Evolutionary conservation across 495 filamentous ascomycete genomes (phyloP), one percentile per base, ranked within the genome.

Genomic region (Xylaria intraflava): DNA sequence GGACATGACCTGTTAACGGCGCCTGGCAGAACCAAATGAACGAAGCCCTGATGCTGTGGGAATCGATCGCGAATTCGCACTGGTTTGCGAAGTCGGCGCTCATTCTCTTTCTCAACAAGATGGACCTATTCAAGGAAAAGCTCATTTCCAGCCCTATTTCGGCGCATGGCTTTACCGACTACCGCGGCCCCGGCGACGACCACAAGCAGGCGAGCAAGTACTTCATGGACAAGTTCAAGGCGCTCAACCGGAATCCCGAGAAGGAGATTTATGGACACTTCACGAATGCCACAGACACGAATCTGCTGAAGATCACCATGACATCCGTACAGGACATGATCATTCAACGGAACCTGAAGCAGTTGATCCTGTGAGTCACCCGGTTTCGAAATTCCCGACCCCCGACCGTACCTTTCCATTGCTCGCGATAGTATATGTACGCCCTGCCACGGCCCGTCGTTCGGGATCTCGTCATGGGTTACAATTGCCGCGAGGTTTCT

Each of bases 81-180:
- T 98, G 94, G 92, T 98, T 98, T 72, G 86, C 90, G 61, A 88
- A 87, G 59, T 95, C 93, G 38, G 87, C 93, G 16, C 88, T 98
- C 62, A 98, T 98, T 56, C 82, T 98, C 35, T 98, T 98, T 77
- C 78, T 98, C 51, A 98, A 98, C 83, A 98, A 98, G 79, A 96
- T 96, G 71, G 93, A 98, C 72, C 80, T 96, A 14, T 98, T 98
- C 81, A 90, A 85, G 67, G 84, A 85, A 58, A 98, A 98, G 76
- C 80, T 97, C 20, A 66, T 76, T 11, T 74, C 79, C 41, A 91
- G 87, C 55, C 84, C 90, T 8, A 89, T 98, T 66, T 84, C 85
- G 38, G 83, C 87, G 45, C 89, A 95, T 66, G 78, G 78, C 40
- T 98, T 98, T 78, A 89, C 90, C 24, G 93, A 98, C 68, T 98